Conservation (phyloP, 176 grass and related monocot genomes). For the Oryza officinalis region DNA sequence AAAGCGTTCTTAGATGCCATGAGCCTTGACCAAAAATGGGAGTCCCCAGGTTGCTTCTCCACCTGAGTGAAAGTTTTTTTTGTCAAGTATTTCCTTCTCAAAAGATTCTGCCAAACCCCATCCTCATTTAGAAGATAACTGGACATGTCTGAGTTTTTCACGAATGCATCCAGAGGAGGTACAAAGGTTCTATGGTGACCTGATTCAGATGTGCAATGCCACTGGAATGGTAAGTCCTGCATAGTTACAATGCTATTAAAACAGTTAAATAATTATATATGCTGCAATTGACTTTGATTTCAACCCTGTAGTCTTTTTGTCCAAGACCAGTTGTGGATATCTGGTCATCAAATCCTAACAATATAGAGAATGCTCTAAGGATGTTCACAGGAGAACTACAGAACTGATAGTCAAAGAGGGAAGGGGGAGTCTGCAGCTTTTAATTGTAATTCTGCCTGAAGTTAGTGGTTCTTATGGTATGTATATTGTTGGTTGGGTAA, state of each 20-base stretch:
- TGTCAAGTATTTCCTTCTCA: too few species aligned
- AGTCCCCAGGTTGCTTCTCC: too few species aligned
- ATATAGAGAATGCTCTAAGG: constrained; percentile 56
- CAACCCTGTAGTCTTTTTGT: constrained; percentile 51
- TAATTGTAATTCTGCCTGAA: constrained; percentile 73
- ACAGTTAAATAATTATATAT: neutral
- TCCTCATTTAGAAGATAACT: too few species aligned
- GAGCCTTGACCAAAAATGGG: too few species aligned
- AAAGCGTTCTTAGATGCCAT: too few species aligned
- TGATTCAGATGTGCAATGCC: constrained; percentile 65
- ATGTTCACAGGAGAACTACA: constrained; percentile 34
- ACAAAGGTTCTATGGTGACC: constrained; percentile 48
- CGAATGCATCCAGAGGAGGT: constrained; percentile 48
- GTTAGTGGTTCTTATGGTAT: constrained; percentile 66
- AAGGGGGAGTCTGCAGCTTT: constrained; percentile 44
- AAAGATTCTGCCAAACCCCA: too few species aligned
- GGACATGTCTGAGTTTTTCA: constrained; percentile 69
- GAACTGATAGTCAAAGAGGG: constrained; percentile 13
- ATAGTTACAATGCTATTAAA: neutral
- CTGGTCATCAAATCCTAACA: constrained; percentile 18
- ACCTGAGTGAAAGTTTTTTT: too few species aligned
- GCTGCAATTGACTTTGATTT: neutral
- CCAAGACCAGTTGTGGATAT: constrained; percentile 44
- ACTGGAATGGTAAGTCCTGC: constrained; percentile 64
- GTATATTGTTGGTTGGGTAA: neutral